These are phyloP conservation scores for Sarocladium strictum DNA, from an alignment of 2,329 filamentous ascomycete species.

Conservation along the genomic window DNA sequence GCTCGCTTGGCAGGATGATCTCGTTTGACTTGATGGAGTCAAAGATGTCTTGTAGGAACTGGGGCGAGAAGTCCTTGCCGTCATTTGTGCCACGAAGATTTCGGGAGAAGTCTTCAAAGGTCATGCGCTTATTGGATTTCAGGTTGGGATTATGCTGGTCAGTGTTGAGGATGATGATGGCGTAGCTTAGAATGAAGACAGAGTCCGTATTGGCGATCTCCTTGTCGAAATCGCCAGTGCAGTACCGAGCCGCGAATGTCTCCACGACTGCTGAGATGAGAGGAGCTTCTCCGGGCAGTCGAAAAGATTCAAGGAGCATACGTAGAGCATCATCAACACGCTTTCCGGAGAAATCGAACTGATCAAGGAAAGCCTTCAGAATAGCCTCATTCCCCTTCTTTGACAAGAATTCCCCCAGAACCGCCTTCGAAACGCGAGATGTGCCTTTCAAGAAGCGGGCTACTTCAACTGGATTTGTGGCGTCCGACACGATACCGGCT, in stretches of 20 bases:
- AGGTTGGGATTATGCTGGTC: constrained; percentile 95
- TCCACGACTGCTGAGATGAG: constrained; percentile 91
- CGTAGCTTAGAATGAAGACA: constrained; percentile 86
- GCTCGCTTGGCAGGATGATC: constrained; percentile 94
- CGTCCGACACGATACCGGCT: constrained; percentile 77
- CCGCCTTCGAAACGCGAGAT: constrained; percentile 79
- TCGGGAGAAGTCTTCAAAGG: constrained; percentile 70
- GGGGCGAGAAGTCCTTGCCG: constrained; percentile 73
- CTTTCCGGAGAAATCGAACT: constrained; percentile 84
- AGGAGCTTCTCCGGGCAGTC: constrained; percentile 85
- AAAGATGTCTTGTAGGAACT: constrained; percentile 82
- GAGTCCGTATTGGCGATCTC: constrained; percentile 81
- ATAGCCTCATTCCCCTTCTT: constrained; percentile 86
- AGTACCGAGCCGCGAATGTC: constrained; percentile 82
- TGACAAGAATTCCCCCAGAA: constrained; percentile 87
- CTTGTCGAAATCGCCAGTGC: constrained; percentile 60
- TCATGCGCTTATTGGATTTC: constrained; percentile 75
- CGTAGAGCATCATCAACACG: constrained; percentile 86
- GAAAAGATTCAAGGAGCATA: constrained; percentile 83
- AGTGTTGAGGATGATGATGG: constrained; percentile 95
- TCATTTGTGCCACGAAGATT: constrained; percentile 90
- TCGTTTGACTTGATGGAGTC: constrained; percentile 89
- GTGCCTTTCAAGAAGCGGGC: constrained; percentile 87
- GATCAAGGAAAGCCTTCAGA: constrained; percentile 73
- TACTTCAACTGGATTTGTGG: constrained; percentile 67